These are phyloP conservation scores for Physcomitrellopsis africana DNA, from an alignment of 225 moss, liverwort and hornwort genomes.

Conservation along the genomic window DNA sequence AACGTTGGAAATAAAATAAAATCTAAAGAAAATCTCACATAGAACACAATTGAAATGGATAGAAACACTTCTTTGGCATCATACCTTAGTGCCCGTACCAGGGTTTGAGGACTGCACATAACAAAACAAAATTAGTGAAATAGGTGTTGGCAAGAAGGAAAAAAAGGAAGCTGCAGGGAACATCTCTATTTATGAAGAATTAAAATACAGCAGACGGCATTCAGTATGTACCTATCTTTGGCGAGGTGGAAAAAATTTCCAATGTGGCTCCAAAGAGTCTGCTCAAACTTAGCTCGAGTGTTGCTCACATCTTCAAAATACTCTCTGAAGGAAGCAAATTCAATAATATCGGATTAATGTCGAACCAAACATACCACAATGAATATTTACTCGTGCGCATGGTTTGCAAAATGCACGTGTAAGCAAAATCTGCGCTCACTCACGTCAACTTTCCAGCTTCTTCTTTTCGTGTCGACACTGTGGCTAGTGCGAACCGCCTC, in stretches of 20 bases:
- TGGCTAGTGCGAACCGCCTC: conserved; percentile 92
- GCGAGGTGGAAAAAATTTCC: conserved; percentile 91
- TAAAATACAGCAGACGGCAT: background rate
- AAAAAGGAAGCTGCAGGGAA: background rate
- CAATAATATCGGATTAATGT: conserved; percentile 13
- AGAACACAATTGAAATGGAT: conserved; percentile 6
- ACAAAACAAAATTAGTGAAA: conserved; percentile 24
- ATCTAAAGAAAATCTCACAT: background rate
- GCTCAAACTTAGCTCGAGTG: conserved; percentile 89
- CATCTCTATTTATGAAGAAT: background rate
- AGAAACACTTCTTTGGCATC: background rate
- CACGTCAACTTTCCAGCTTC: conserved; percentile 97
- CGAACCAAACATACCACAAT: conserved; percentile 20
- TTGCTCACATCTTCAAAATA: conserved; percentile 99
- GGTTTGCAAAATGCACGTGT: conserved; percentile 16
- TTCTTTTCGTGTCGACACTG: conserved; percentile 88
- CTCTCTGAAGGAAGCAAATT: conserved; percentile 58
- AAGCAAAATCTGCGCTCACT: conserved; percentile 36
- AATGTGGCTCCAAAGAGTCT: conserved; percentile 88
- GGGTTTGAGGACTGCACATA: conserved; percentile 93
- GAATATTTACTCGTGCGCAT: background rate
- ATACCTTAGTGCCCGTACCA: conserved; percentile 95
- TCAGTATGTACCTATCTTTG: conserved; percentile 76
- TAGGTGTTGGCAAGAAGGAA: conserved; percentile 1
- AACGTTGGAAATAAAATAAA: background rate